A percentile compares a stretch with the other conserved stretches of the same genome.
phyloP scores from a whole-genome alignment of 129 eudicot genomes.

The Logfia minima region DNA sequence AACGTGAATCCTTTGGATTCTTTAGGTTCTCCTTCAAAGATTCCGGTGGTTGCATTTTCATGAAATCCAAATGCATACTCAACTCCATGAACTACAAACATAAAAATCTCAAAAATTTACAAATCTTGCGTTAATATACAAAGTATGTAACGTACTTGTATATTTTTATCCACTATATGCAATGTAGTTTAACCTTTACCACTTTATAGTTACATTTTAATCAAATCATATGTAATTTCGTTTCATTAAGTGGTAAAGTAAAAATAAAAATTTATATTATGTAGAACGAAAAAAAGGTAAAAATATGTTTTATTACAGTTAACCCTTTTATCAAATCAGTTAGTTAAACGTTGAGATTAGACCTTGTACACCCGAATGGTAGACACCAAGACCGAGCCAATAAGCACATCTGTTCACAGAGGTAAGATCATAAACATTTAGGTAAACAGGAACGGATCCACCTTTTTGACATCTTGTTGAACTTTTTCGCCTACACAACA shows the following conservation, averaged over 20 bases:
- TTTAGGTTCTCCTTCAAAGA: conserved; percentile 73
- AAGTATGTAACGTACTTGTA: neutral
- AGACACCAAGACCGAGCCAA: conserved; percentile 86
- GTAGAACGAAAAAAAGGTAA: neutral
- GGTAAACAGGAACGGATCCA: conserved; percentile 67
- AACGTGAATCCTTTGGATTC: conserved; percentile 70
- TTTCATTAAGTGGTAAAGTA: neutral
- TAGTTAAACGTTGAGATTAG: neutral
- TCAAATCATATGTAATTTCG: neutral
- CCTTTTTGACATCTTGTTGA: conserved; percentile 35
- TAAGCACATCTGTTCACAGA: conserved; percentile 72
- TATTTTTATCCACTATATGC: neutral
- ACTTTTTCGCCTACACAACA: conserved; percentile 63
- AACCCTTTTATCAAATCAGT: neutral
- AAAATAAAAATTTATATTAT: too few species aligned
- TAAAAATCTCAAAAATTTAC: neutral
- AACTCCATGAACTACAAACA: conserved; percentile 68
- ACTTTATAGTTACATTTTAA: neutral
- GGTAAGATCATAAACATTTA: conserved; percentile 80
- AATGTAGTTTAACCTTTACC: neutral
- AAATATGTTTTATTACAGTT: neutral
- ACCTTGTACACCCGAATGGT: conserved; percentile 95
- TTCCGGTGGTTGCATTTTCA: conserved; percentile 67
- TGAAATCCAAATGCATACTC: conserved; percentile 95
- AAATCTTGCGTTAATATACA: neutral